Evolutionary conservation across 495 filamentous ascomycete genomes (phyloP).

Genomic region (Penicillium chermesinum): DNA sequence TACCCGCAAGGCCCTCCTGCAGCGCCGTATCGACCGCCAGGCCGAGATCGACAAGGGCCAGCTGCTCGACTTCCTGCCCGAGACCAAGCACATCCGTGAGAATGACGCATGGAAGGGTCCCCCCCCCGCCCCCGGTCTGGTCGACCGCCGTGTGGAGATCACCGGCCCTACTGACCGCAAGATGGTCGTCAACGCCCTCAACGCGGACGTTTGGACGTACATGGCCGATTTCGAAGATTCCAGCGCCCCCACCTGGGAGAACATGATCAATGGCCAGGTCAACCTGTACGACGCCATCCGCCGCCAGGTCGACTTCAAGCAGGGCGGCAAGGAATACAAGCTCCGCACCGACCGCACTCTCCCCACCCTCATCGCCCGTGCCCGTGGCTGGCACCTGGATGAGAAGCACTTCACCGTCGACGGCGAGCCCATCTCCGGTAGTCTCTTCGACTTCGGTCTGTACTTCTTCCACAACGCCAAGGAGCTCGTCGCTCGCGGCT

Average conservation of each 20-base stretch:
- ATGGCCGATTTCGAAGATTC: conserved; percentile 99
- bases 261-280: conserved; percentile 98
- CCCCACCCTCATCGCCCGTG: conserved; percentile 80
- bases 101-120: conserved; percentile 93
- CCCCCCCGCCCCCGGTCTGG: conserved; percentile 84
- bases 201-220: conserved; percentile 97
- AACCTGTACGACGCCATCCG: conserved; percentile 98
- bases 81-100: conserved; percentile 94
- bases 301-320: conserved; percentile 93
- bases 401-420: conserved; percentile 98
- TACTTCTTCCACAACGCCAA: conserved; percentile 99
- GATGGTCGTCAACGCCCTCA: conserved; percentile 99
- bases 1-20: conserved; percentile 82
- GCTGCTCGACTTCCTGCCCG: conserved; percentile 92
- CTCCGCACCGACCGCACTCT: conserved; percentile 78
- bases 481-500: conserved; percentile 76
- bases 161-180: conserved; percentile 97
- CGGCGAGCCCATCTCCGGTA: conserved; percentile 88
- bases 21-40: conserved; percentile 82
- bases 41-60: conserved; percentile 88
- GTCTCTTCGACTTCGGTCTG: conserved; percentile 95
- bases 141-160: conserved; percentile 97
- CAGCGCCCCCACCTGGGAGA: conserved; percentile 96
- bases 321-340: conserved; percentile 93
- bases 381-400: conserved; percentile 90